Base-by-base conservation (phyloP, 352 stramenopile species). In the Phytophthora niederhauseri region DNA sequence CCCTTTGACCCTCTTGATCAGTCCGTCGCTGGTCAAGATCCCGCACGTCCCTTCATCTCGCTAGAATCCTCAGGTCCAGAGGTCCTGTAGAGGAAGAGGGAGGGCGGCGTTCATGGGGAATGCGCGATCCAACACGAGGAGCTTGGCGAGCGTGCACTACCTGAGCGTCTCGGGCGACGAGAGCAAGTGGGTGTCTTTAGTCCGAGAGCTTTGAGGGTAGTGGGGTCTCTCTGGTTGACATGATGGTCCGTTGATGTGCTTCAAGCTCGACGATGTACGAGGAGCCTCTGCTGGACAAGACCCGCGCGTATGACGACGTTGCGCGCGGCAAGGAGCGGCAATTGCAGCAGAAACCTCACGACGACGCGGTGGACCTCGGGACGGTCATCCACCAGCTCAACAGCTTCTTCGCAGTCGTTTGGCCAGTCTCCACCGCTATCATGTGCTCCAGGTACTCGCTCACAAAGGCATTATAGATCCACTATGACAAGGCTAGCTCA, bases 381-480 rank as follows among this genome's bases (percentile, higher is more conserved):
- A 30, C 63, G 22, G 58, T 86, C 34, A 81, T 91, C 54, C 82
- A 76, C 30, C 83, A 92, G 64, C 80, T 93, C 66, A 90, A 91
- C 51, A 87, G 83, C 62, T 92, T 92, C 59, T 89, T 89, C 24
- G 85, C 85, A 12, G 78, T 93, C 57, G 15, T 93, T 3, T 91
- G 85, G 77, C 89, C 87, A 4, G 87, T 96, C 19, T 79, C 72
- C 14, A 77, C 86, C 64, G 85, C 87, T 17, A 96, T 96, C 74
- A 57, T 92, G 7, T 67, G 89, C 22, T 77, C 87, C 7, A 91
- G 78, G 87, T 91, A 53, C n/a, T n/a, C n/a, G 24, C n/a, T 6
- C 11, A 38, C 31, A 38, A 38, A 14, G 31, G 9, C 34, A 41
- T 15, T 41, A 8, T 34, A 12, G 30, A 12, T 41, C 8, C 34